Base-by-base conservation (phyloP, 2,329 filamentous ascomycete species). In the Talaromyces sp. region DNA sequence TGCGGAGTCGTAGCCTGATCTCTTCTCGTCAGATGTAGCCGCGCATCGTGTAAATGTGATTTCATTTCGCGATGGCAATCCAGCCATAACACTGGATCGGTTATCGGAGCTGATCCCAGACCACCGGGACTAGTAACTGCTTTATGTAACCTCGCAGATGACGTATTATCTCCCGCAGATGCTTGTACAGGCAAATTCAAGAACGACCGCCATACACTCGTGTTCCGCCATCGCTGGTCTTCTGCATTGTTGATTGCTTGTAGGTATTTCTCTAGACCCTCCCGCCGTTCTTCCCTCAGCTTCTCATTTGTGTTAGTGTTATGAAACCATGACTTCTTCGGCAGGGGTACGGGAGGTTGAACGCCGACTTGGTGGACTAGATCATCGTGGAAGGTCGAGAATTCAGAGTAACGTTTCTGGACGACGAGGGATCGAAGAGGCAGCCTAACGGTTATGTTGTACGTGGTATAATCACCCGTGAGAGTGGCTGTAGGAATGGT, bases 321-420 rank as follows among this genome's bases (percentile, higher is more conserved):
- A 39, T 84, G 77, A 66, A 89, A 83, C 86, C 86, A 89, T 11
- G 83, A 84, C 72, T 89, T 89, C 0, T 79, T 73, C 1, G 87
- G 87, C 0, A 89, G 78, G 0, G 84, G 69, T 0, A 77, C 77
- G 0, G 87, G 86, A 2, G 87, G 86, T 9, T 83, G 69, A 11
- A 76, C 67, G 68, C 81, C 82, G 7, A 83, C 81, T 68, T 86
- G 81, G 25, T 80, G 78, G 39, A 77, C 77, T 7, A 89, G 79
- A 2, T 80, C 75, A 3, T 74, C 74, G 74, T 89, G 82, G 64
- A 89, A 84, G 62, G 80, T 71, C 50, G 79, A 73, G 75, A 89
- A 89, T 75, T 89, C 87, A 61, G 85, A 87, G 79, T 89, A 89
- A 69, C 87, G 86, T 74, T 89, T 89, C 54, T 80, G 81, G 63